Evolutionary conservation across 2,329 filamentous ascomycete species (phyloP).

Genomic region (Mycosphaerella arachidis): DNA sequence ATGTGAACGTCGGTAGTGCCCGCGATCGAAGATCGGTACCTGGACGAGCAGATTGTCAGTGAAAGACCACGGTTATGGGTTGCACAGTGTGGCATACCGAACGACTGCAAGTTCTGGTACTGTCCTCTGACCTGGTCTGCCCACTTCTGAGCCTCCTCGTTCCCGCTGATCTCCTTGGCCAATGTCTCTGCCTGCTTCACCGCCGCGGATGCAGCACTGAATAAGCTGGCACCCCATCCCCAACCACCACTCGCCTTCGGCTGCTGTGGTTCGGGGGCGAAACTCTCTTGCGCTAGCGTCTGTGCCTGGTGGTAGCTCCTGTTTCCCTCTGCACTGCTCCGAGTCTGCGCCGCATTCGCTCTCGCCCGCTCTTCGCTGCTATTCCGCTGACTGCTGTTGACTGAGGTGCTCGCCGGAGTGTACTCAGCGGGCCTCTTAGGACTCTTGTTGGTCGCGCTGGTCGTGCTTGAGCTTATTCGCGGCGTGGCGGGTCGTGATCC

Average conservation of each 20-base stretch:
- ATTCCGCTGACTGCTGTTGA: conserved; percentile 48
- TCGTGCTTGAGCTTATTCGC: conserved; percentile 51
- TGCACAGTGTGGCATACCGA: conserved; percentile 54
- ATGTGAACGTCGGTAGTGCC: conserved; percentile 90
- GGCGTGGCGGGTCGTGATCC: conserved; percentile 76
- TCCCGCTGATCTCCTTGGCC: conserved; percentile 91
- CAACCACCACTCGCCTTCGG: conserved; percentile 50
- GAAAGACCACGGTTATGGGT: background rate
- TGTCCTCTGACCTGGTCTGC: conserved; percentile 80
- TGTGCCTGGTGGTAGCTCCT: conserved; percentile 67
- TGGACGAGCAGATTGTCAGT: conserved; percentile 38
- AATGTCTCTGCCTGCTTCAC: conserved; percentile 90
- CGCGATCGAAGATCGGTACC: conserved; percentile 82
- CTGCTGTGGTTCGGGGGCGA: conserved; percentile 46
- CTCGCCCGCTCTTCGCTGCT: conserved; percentile 59
- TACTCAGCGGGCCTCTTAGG: conserved; percentile 36
- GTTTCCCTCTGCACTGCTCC: conserved; percentile 75
- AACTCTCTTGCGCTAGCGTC: conserved; percentile 58
- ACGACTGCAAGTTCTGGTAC: conserved; percentile 68
- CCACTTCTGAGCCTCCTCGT: conserved; percentile 95
- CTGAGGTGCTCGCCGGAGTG: conserved; percentile 46
- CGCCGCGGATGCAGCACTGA: conserved; percentile 75
- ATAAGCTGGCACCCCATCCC: conserved; percentile 83
- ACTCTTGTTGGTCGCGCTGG: conserved; percentile 35
- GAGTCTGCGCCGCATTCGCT: conserved; percentile 34